Conservation (phyloP, 352 stramenopile species). For the Globisporangium nodosum region DNA sequence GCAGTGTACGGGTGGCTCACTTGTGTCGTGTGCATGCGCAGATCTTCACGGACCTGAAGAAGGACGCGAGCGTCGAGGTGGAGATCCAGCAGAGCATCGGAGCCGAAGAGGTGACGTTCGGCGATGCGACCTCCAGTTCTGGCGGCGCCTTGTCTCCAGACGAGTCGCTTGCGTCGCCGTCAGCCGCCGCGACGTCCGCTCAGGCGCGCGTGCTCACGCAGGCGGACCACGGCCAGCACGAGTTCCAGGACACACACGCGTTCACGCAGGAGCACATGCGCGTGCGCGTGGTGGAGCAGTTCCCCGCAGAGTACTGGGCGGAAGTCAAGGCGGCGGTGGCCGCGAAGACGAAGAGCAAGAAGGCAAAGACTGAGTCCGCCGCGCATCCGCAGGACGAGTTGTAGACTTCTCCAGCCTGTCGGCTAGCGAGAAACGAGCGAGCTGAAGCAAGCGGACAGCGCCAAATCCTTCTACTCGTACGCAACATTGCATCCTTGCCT, state of each 20-base stretch:
- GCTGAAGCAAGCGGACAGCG: no score
- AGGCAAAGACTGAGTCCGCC: no score
- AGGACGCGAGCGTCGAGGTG: conserved; percentile 25
- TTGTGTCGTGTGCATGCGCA: conserved; percentile 5
- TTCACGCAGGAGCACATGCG: conserved; percentile 65
- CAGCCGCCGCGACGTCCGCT: conserved; percentile 1
- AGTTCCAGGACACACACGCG: conserved; percentile 43
- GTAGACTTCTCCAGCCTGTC: background rate
- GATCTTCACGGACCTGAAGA: background rate
- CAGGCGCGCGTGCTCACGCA: conserved; percentile 43
- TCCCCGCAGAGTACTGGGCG: conserved; percentile 47
- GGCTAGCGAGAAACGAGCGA: no score
- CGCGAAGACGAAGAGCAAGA: no score
- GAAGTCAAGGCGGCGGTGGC: conserved; percentile 36
- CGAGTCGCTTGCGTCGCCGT: background rate
- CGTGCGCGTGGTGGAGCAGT: conserved; percentile 51
- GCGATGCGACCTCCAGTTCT: conserved; percentile 4
- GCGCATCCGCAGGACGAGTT: no score
- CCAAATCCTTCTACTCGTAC: no score
- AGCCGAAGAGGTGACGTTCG: conserved; percentile 50
- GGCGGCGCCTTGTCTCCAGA: background rate
- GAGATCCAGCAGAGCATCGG: conserved; percentile 43
- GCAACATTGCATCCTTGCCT: no score
- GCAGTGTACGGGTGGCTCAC: background rate
- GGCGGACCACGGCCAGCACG: conserved; percentile 42